Evolutionary conservation across 345 rosid species (phyloP).

Genomic region (Leavenworthia alabamica): DNA sequence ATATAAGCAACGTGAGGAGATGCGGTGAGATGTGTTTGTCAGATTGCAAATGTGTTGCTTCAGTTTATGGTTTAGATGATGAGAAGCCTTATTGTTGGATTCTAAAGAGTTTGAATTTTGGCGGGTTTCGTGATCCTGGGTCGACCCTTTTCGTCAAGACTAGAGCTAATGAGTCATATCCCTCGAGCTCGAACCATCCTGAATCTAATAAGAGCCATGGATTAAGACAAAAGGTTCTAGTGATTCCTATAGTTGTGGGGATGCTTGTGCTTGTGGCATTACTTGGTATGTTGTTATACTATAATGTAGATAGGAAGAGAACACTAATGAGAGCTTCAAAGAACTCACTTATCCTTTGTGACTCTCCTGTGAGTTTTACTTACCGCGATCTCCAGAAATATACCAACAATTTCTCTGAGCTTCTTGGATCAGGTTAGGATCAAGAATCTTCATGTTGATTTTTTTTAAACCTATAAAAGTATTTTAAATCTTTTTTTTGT

Average conservation of each 20-base stretch:
- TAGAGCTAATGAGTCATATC: conserved; percentile 38
- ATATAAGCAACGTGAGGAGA: conserved; percentile 36
- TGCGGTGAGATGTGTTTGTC: conserved; percentile 77
- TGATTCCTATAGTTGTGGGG: conserved; percentile 55
- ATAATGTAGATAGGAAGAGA: conserved; percentile 52
- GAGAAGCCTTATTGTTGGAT: conserved; percentile 93
- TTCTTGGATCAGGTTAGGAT: conserved; percentile 71
- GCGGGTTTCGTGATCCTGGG: conserved; percentile 73
- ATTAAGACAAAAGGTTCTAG: conserved; percentile 40
- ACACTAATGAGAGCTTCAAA: conserved; percentile 45
- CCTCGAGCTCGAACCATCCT: conserved; percentile 11
- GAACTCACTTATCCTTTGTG: conserved; percentile 45
- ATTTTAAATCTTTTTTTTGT: not conserved
- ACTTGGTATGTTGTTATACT: conserved; percentile 59
- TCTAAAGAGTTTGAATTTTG: conserved; percentile 58
- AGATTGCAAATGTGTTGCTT: conserved; percentile 76
- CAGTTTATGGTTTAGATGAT: conserved; percentile 80
- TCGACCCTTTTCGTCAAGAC: conserved; percentile 72
- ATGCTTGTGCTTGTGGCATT: conserved; percentile 55
- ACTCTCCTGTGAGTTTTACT: conserved; percentile 63
- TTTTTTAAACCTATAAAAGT: not conserved
- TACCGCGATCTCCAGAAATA: conserved; percentile 64
- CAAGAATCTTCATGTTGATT: not conserved
- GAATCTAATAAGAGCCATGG: conserved; percentile 10
- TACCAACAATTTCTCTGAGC: conserved; percentile 57